Base-by-base conservation (phyloP, 768 basidiomycete genomes). In the Agaricus blazei region DNA sequence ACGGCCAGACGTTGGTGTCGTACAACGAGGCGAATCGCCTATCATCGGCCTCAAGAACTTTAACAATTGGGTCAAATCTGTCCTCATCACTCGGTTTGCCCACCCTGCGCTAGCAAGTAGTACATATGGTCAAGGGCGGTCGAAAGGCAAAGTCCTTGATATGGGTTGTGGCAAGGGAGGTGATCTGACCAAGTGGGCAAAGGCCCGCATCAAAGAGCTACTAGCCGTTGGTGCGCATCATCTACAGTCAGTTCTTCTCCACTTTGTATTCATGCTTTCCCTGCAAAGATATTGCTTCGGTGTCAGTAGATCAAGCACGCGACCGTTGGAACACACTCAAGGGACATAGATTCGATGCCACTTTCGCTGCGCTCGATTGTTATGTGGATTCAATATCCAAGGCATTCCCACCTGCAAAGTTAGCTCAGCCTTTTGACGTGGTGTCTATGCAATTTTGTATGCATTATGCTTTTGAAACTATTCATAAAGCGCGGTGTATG, bases 371-470 rank as follows among this genome's bases (percentile, higher is more conserved):
- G 12, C 69, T 95, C 28, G 97, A 99, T 68, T 98, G 95, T 69
- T 99, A 91, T 66, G 76, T 80, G 9, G 77, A 88, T 59, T 74
- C 87, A 2, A 74, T 98, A 38, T 76, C 82, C 15, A 81, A 81
- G 48, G 85, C 76, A n/a, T 81, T 98, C 48, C 70, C 85, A 3
- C 80, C 81, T 1, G 75, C 77, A 15, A 72, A 78, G 58, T 78
- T 91, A 26, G 73, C 72, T 0, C 76, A 79, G 29, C 86, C 86
- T 4, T 97, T 97, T 65, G 97, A 98, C 65, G 91, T 93, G 54
- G 93, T 98, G 4, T 91, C 93, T 2, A 92, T 98, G 93, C 97
- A 99, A 67, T 99, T 99, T 68, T 98, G 97, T 70, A 98, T 99
- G 91, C 97, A 99, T 68, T 98, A 99, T 65, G 97, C 97, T 7